Evolutionary conservation across 139 green algal genomes (phyloP), one percentile per base, ranked within the genome.

Genomic region (Chlamydomonas schloesseri): DNA sequence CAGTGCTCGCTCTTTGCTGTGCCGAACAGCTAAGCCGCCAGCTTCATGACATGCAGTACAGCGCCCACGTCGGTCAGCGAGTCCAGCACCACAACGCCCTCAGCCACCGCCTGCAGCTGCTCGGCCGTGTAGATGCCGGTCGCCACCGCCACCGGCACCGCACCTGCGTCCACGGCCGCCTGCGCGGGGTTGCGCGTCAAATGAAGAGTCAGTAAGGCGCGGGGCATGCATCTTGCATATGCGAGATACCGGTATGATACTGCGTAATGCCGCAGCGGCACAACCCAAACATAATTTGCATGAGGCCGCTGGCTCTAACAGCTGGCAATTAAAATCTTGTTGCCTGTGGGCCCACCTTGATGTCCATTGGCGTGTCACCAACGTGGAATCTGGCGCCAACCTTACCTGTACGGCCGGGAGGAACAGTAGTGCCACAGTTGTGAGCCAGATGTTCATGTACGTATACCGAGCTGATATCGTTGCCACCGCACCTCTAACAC

Each of bases 301-400:
- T n/a, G n/a, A n/a, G n/a, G n/a, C n/a, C n/a, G n/a, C n/a, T n/a
- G n/a, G n/a, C n/a, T n/a, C n/a, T n/a, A n/a, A n/a, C n/a, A n/a
- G n/a, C n/a, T n/a, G n/a, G n/a, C n/a, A n/a, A n/a, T n/a, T n/a
- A n/a, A n/a, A n/a, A n/a, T n/a, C n/a, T n/a, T n/a, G n/a, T n/a
- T n/a, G n/a, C n/a, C n/a, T n/a, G n/a, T n/a, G n/a, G n/a, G n/a
- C n/a, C n/a, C n/a, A 76, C 79, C 79, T 93, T 88, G 24, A 98
- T 90, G 71, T 98, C 96, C 91, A 96, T 95, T 23, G 96, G 96
- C 0, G 95, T 96, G 74, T 98, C 95, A 0, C 96, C 95, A 18
- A 97, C 85, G 79, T 98, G 96, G 58, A 92, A 95, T 10, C 91
- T 73, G 0, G 72, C 46, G 9, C n/a, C 42, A 36, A 77, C 62